Evolutionary conservation across 2,329 filamentous ascomycete species (phyloP).

Genomic region (Nigrospora sphaerica): DNA sequence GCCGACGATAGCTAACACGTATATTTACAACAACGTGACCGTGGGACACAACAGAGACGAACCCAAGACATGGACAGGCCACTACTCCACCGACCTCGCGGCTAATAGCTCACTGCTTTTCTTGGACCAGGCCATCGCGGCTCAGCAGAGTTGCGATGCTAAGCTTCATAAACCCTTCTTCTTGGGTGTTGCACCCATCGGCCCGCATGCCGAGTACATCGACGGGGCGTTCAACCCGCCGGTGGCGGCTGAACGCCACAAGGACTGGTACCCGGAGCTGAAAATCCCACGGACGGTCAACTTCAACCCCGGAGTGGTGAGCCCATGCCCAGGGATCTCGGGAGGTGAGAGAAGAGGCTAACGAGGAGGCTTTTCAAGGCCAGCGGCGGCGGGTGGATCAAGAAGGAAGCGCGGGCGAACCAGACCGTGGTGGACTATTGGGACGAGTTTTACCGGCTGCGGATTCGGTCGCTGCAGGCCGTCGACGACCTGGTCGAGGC

Average conservation of each 20-base stretch:
- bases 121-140: slow-evolving; percentile 50
- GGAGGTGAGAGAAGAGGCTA: no score
- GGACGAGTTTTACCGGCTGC: slow-evolving; percentile 42
- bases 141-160: slow-evolving; percentile 19
- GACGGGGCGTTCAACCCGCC: slow-evolving; percentile 35
- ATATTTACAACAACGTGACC: slow-evolving; percentile 59
- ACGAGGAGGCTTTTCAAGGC: not conserved
- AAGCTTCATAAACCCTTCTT: slow-evolving; percentile 49
- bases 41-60: slow-evolving; percentile 52
- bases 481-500: slow-evolving; percentile 48
- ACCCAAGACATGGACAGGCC: slow-evolving; percentile 24
- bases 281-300: slow-evolving; percentile 54
- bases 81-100: slow-evolving; percentile 48
- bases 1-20: slow-evolving; percentile 41
- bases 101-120: slow-evolving; percentile 52
- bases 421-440: slow-evolving; percentile 39
- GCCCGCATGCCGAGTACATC: slow-evolving; percentile 53
- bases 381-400: slow-evolving; percentile 33
- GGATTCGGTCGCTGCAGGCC: slow-evolving; percentile 41
- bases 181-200: slow-evolving; percentile 57
- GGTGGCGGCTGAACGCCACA: slow-evolving; percentile 53
- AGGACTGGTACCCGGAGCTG: slow-evolving; percentile 51
- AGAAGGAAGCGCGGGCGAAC: slow-evolving; percentile 33
- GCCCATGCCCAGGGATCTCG: not conserved
- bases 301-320: slow-evolving; percentile 48